Percentiles rank a stretch among this genome's conserved stretches.
Evolutionary conservation across 495 filamentous ascomycete species (phyloP).

Genomic region (Paragyromitra xinjiangensis): DNA sequence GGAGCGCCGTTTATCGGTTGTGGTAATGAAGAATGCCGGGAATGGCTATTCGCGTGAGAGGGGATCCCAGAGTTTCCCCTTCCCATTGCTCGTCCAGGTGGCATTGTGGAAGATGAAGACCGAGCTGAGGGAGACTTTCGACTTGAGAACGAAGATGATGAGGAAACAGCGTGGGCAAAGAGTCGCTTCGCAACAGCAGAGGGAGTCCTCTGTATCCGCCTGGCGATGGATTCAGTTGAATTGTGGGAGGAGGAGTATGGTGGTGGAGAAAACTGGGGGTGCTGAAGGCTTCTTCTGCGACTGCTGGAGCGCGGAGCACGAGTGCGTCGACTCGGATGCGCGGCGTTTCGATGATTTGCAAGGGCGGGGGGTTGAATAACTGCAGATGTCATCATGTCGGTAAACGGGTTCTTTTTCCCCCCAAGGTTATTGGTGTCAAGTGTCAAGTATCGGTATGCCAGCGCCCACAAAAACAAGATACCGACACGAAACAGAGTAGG

Average conservation of each 20-base stretch:
- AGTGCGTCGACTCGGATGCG: conserved; percentile 37
- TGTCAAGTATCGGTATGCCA: conserved; percentile 33
- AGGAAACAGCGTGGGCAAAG: conserved; percentile 49
- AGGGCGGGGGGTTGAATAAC: conserved; percentile 51
- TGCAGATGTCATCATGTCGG: conserved; percentile 56
- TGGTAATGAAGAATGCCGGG: conserved; percentile 26
- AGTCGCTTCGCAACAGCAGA: conserved; percentile 54
- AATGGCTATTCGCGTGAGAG: conserved; percentile 49
- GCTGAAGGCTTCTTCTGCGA: conserved; percentile 33
- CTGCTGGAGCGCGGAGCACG: background rate
- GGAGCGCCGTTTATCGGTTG: conserved; percentile 25
- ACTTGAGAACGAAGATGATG: conserved; percentile 43
- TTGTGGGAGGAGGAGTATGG: conserved; percentile 22
- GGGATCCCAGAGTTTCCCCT: conserved; percentile 57
- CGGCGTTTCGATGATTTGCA: conserved; percentile 26
- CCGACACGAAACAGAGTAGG: background rate
- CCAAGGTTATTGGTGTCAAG: conserved; percentile 28
- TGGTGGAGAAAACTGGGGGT: conserved; percentile 20
- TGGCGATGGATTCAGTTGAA: conserved; percentile 41
- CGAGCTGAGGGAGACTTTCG: conserved; percentile 25
- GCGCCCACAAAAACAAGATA: conserved; percentile 15
- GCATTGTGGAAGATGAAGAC: conserved; percentile 37
- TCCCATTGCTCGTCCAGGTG: conserved; percentile 44
- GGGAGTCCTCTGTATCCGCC: conserved; percentile 48
- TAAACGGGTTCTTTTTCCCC: conserved; percentile 41